Evolutionary conservation across 345 rosid genomes (phyloP), one percentile per base, ranked within the genome.

Genomic region (Dimocarpus longan): DNA sequence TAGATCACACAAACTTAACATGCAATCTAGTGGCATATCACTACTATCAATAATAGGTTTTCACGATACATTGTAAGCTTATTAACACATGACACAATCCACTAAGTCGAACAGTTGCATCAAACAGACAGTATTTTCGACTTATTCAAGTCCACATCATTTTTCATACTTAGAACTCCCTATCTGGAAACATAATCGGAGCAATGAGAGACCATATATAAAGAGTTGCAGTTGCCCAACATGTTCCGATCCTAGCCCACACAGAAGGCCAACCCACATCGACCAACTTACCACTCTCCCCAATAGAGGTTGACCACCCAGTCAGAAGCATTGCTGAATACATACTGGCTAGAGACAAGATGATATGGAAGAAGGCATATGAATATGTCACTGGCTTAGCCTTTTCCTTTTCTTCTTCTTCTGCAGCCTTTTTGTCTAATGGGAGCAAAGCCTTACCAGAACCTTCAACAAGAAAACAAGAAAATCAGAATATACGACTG

Each of bases 241-340:
- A 82, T 0, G 99, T 96, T 24, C 85, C 46, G 40, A 96, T 83
- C 28, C 98, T 90, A 40, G 93, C 98, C 97, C 97, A 94, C 24
- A 96, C 99, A 5, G 99, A 96, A 0, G 98, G 87, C 98, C 99
- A 96, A 43, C 99, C 99, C 2, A 96, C 99, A 76, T 96, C 99
- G 0, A 96, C 98, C 82, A 96, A 69, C 86, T 88, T 93, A 62
- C 98, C 97, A 44, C 98, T 93, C 85, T 91, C 98, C 59, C 99
- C 99, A 0, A 93, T 97, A 0, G 98, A 94, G 81, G 93, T 89
- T n/a, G 98, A 93, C 98, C 99, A 96, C 50, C 99, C 98, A 3
- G 98, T 96, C 85, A 96, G 81, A 77, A 94, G 94, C 99, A 96
- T 96, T 4, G 99, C 99, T 0, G 99, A 96, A 85, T 96, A 96